Conservation (phyloP, 179 eudicot species). For the Spergularia azorica region DNA sequence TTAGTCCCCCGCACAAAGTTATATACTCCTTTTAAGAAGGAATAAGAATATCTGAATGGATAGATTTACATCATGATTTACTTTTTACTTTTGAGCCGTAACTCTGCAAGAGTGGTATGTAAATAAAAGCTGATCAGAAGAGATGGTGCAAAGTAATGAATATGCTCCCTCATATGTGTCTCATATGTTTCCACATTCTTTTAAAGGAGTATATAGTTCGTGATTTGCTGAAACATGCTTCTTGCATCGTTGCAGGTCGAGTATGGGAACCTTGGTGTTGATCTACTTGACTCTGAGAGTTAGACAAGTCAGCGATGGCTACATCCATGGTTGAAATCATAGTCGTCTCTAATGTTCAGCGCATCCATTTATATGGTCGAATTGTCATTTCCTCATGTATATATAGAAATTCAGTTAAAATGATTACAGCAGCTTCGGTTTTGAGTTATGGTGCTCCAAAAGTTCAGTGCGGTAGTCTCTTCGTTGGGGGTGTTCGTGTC, state of each 20-base stretch:
- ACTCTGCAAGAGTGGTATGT: conserved; percentile 13
- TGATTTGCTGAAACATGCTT: conserved; percentile 15
- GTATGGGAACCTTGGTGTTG: conserved; percentile 79
- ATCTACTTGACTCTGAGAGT: conserved; percentile 75
- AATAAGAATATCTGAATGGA: not conserved
- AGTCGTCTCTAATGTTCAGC: not conserved
- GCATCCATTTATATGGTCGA: not conserved
- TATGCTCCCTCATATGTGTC: not conserved
- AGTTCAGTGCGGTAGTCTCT: not conserved
- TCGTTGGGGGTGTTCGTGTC: no score
- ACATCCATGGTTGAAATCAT: conserved; percentile 24
- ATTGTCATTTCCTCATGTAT: conserved; percentile 22
- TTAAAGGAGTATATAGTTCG: not conserved
- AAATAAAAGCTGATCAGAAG: conserved; percentile 10
- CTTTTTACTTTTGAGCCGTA: conserved; percentile 15
- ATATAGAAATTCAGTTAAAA: conserved; percentile 17
- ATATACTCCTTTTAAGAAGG: not conserved
- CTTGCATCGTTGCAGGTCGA: conserved; percentile 59
- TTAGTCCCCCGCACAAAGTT: not conserved
- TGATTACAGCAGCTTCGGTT: conserved; percentile 7
- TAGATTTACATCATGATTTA: conserved; percentile 13
- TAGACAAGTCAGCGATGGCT: conserved; percentile 64
- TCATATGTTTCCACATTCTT: not conserved
- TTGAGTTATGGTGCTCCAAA: not conserved
- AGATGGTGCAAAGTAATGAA: conserved; percentile 10